A percentile compares a stretch with the other conserved stretches of the same genome.
phyloP scores from a whole-genome alignment of 106 monocot genomes.

The Apostasia ramifera region DNA sequence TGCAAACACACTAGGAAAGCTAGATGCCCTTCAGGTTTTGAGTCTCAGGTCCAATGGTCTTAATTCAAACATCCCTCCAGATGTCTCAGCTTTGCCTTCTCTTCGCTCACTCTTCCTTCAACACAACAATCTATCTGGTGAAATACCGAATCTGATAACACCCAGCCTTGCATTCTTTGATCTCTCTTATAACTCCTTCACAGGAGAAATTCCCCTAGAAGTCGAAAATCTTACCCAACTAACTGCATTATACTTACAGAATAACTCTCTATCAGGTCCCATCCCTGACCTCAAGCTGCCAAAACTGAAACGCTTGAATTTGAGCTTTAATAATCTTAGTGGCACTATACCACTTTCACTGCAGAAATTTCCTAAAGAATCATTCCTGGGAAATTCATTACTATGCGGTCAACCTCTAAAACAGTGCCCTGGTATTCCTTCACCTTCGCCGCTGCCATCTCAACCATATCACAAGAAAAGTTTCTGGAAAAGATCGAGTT shows the following conservation, averaged over 20 bases:
- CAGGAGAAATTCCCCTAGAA: slow-evolving; percentile 31
- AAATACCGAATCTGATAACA: slow-evolving; percentile 45
- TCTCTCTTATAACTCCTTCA: slow-evolving; percentile 71
- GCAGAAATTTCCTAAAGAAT: slow-evolving; percentile 41
- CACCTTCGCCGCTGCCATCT: slow-evolving; percentile 32
- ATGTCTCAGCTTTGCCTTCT: slow-evolving; percentile 59
- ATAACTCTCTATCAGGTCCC: slow-evolving; percentile 69
- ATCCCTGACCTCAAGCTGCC: slow-evolving; percentile 60
- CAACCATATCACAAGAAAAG: slow-evolving; percentile 13
- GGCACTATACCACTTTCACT: slow-evolving; percentile 46
- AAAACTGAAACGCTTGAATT: slow-evolving; percentile 47
- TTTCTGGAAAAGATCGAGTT: slow-evolving; percentile 39
- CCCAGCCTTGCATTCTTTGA: slow-evolving; percentile 55
- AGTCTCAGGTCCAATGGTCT: slow-evolving; percentile 89
- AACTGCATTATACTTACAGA: slow-evolving; percentile 36
- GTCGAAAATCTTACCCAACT: slow-evolving; percentile 41
- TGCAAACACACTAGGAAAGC: slow-evolving; percentile 63
- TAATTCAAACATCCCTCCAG: slow-evolving; percentile 46
- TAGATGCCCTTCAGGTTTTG: slow-evolving; percentile 63
- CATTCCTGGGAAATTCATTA: slow-evolving; percentile 69
- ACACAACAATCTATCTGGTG: slow-evolving; percentile 72
- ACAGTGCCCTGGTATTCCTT: slow-evolving; percentile 39
- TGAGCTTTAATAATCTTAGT: slow-evolving; percentile 73
- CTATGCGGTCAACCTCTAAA: slow-evolving; percentile 65
- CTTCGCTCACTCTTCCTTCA: slow-evolving; percentile 78